phyloP scores from a whole-genome alignment of 129 eudicot species.

The Artemisia tridentata region DNA sequence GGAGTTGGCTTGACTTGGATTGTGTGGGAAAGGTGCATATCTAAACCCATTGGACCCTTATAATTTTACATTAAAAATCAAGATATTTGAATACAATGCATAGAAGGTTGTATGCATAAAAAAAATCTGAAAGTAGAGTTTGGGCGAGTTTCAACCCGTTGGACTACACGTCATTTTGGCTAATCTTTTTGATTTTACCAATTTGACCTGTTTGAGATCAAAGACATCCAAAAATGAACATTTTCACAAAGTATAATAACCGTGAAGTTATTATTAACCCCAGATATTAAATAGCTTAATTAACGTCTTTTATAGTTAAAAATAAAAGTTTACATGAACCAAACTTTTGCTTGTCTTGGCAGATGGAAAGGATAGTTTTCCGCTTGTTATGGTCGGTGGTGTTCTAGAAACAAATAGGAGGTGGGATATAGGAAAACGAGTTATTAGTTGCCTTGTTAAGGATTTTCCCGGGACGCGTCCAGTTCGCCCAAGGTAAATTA shows the following conservation, averaged over 20 bases:
- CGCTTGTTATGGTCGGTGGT: slow-evolving; percentile 95
- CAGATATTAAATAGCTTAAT: no score
- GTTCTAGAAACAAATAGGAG: slow-evolving; percentile 84
- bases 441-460: slow-evolving; percentile 60
- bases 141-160: no score
- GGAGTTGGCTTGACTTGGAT: slow-evolving; percentile 77
- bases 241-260: no score
- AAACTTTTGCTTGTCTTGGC: slow-evolving; percentile 21
- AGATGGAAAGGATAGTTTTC: slow-evolving; percentile 72
- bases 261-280: no score
- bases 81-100: background rate
- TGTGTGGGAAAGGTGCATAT: slow-evolving; percentile 74
- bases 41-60: background rate
- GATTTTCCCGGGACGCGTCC: slow-evolving; percentile 72
- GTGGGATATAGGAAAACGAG: slow-evolving; percentile 89
- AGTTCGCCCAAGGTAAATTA: slow-evolving; percentile 64
- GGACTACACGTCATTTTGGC: no score
- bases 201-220: no score
- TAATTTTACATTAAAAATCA: background rate
- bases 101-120: no score
- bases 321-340: background rate
- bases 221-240: no score
- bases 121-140: no score
- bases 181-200: no score
- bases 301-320: background rate